Evolutionary conservation across 2,329 filamentous ascomycete species (phyloP).

Genomic region (Pseudocercospora crystallina): DNA sequence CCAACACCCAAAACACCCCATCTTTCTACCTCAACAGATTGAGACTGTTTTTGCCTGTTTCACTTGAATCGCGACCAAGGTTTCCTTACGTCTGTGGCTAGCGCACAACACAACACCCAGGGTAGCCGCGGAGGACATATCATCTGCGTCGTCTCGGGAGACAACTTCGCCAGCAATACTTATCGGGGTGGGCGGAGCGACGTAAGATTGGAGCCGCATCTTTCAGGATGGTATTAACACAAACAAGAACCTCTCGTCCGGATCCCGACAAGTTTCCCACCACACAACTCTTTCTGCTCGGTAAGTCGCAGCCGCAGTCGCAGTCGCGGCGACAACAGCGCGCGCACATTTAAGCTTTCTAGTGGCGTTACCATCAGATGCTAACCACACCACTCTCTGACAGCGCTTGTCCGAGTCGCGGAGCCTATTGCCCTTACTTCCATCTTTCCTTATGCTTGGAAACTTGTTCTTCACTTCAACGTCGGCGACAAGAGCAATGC

Average conservation of each 20-base stretch:
- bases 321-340: too few species aligned
- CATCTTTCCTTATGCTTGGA: slow-evolving; percentile 90
- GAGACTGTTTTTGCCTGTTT: not conserved
- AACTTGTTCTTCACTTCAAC: slow-evolving; percentile 73
- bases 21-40: not conserved
- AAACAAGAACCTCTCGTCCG: slow-evolving; percentile 44
- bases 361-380: not conserved
- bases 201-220: slow-evolving; percentile 26
- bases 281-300: slow-evolving; percentile 78
- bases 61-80: not conserved
- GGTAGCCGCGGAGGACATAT: not conserved
- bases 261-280: slow-evolving; percentile 76
- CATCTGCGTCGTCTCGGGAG: not conserved
- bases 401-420: slow-evolving; percentile 87
- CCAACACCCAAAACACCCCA: not conserved
- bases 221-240: slow-evolving; percentile 25
- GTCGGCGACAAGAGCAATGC: slow-evolving; percentile 72
- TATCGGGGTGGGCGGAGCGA: slow-evolving; percentile 13
- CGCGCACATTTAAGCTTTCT: too few species aligned
- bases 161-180: not conserved
- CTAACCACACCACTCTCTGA: not conserved
- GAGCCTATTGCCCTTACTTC: slow-evolving; percentile 91
- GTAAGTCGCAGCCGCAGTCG: slow-evolving; percentile 53
- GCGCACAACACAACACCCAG: not conserved
- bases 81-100: slow-evolving; percentile 1